These are phyloP conservation scores for Leonotis leonurus DNA, from an alignment of 257 asterid species.

Conservation along the genomic window DNA sequence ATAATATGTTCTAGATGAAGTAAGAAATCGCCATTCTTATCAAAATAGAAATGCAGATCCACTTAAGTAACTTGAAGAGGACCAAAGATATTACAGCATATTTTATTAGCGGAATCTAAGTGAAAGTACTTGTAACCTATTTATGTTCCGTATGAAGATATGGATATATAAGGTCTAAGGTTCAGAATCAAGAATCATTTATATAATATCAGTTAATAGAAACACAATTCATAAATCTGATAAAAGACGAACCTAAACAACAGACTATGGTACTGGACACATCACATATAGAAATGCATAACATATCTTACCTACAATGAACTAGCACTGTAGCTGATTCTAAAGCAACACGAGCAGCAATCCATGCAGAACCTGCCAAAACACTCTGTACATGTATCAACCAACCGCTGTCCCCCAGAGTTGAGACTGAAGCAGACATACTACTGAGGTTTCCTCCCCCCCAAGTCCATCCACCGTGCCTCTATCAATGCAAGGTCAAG, in stretches of 20 bases:
- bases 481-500: conserved; percentile 34
- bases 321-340: conserved; percentile 98
- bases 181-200: not conserved
- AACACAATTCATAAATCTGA: too few species aligned
- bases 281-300: not conserved
- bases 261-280: not conserved
- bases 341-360: conserved; percentile 94
- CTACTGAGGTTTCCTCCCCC: conserved; percentile 99
- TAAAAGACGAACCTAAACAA: not conserved
- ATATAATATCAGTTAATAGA: not conserved
- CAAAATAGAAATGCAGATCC: not conserved
- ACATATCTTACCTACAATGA: conserved; percentile 79
- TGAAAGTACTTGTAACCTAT: not conserved
- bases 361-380: conserved; percentile 98
- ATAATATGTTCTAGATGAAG: not conserved
- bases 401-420: conserved; percentile 98
- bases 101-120: not conserved
- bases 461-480: conserved; percentile 99
- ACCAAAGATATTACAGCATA: not conserved
- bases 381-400: conserved; percentile 92
- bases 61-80: not conserved
- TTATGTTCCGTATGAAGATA: not conserved
- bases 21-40: not conserved
- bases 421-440: conserved; percentile 98
- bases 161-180: not conserved